Base-by-base conservation (phyloP, 768 basidiomycete species). In the Leccinum ochraceum region DNA sequence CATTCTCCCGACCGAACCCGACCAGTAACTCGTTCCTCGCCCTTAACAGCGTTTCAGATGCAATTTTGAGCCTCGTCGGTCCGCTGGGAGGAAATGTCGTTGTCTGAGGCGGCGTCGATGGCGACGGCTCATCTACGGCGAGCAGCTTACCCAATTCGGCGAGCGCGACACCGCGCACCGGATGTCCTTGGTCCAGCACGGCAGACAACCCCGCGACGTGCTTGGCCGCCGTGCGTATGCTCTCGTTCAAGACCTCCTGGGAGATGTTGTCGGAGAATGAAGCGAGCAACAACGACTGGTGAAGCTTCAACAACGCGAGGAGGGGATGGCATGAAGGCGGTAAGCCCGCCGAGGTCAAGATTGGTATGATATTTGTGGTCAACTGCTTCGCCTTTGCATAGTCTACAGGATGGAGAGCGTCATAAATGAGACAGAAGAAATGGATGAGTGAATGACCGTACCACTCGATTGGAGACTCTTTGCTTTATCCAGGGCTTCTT, bases 131-230 rank as follows among this genome's bases (percentile, higher is more conserved):
- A 66, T 94, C 90, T 0, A 94, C 88, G 0, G 85, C 84, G 6
- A 95, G 79, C 7, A 94, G 75, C 75, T 94, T 95, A 0, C 90
- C 93, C 6, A 92, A 78, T 71, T 95, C 94, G 3, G 88, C 86
- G 8, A 88, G 76, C 4, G 89, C 86, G 24, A 95, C 76, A 0
- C 84, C 92, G 1, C 90, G 81, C 1, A 89, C 81, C 0, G 95
- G 94, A 70, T 96, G 94, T 2, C 89, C 90, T 10, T 77, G 71
- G 0, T 77, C 73, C 17, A 93, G 80, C 3, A 91, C 69, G 13
- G 69, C 72, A 4, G 74, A 70, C 6, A 93, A 67, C 1, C 87
- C 94, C 0, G 80, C 75, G 22, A 76, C 77, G 10, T 82, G 77
- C 49, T 81, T 81, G 16, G 82, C 81, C 1, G 87, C 83, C 4